phyloP scores from a whole-genome alignment of 768 basidiomycete species.

The Calocera viscosa region DNA sequence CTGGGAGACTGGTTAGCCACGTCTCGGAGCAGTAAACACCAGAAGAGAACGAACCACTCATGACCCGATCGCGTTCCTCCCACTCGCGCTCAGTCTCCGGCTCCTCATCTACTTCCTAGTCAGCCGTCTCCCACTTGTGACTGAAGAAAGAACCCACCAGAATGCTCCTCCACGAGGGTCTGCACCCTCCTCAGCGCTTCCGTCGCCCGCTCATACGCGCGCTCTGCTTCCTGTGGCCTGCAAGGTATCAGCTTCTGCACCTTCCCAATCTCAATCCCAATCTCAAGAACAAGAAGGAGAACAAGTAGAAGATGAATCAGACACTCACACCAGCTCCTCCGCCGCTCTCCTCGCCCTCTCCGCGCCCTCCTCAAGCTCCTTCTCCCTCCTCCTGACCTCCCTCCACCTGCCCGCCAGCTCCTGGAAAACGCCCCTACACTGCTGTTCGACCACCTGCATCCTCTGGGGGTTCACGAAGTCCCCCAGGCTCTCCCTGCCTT shows the following conservation, averaged over 20 bases:
- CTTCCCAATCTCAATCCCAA: neutral
- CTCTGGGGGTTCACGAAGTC: conserved; percentile 23
- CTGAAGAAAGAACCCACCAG: neutral
- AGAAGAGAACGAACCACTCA: neutral
- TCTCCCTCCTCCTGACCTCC: neutral
- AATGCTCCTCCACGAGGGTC: conserved; percentile 10
- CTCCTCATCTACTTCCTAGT: conserved; percentile 14
- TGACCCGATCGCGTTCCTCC: conserved; percentile 23
- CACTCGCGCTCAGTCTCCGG: conserved; percentile 17
- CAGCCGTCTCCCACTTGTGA: conserved; percentile 1
- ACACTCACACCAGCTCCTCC: conserved; percentile 4
- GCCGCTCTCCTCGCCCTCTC: neutral
- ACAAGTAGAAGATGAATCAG: neutral
- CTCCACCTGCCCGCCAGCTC: conserved; percentile 14
- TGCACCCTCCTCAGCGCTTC: conserved; percentile 15
- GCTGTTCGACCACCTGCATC: conserved; percentile 25
- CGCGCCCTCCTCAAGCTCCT: conserved; percentile 1
- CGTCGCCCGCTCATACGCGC: neutral
- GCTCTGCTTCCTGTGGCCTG: neutral
- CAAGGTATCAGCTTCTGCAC: neutral
- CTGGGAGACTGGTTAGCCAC: neutral
- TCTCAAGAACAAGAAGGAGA: conserved; percentile 4
- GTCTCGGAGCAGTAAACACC: neutral
- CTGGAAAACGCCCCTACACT: conserved; percentile 19
- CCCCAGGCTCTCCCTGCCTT: conserved; percentile 18